Evolutionary conservation across 805 yeast genomes (phyloP).

Genomic region (Wickerhamomyces sydowiorum): DNA sequence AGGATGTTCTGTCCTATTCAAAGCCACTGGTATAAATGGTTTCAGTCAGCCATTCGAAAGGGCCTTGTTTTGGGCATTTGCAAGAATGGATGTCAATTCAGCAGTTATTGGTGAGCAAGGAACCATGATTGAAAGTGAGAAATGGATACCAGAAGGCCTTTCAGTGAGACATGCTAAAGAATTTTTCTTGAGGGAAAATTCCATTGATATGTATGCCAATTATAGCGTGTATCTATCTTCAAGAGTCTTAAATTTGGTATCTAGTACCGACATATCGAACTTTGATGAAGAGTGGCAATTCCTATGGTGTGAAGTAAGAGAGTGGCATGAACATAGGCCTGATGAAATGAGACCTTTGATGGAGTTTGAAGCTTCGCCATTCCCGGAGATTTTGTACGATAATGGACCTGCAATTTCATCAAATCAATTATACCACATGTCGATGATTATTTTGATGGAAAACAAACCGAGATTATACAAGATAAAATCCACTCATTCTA

Average conservation of each 20-base stretch:
- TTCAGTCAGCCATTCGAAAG: constrained; percentile 28
- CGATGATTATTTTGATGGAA: constrained; percentile 31
- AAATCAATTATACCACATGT: constrained; percentile 34
- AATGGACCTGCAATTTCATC: constrained; percentile 33
- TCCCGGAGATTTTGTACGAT: constrained; percentile 30
- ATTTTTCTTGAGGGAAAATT: constrained; percentile 19
- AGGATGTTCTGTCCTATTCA: constrained; percentile 33
- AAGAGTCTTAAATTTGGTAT: constrained; percentile 30
- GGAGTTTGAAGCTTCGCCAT: constrained; percentile 28
- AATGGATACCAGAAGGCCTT: constrained; percentile 29
- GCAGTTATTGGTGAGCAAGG: constrained; percentile 31
- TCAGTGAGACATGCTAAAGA: constrained; percentile 20
- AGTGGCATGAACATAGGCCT: constrained; percentile 34
- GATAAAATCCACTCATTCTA: constrained; percentile 13
- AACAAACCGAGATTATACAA: constrained; percentile 33
- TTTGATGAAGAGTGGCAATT: constrained; percentile 34
- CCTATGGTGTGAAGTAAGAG: constrained; percentile 33
- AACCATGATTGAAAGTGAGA: constrained; percentile 28
- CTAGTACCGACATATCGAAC: constrained; percentile 17
- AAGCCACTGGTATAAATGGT: constrained; percentile 33
- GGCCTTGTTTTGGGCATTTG: constrained; percentile 39
- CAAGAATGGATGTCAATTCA: constrained; percentile 34
- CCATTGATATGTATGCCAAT: constrained; percentile 33
- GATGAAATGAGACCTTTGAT: constrained; percentile 28
- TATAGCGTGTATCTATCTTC: constrained; percentile 33